A percentile compares a stretch with the other conserved stretches of the same genome.
phyloP scores from a whole-genome alignment of 2,329 filamentous ascomycete genomes.

The Aspergillus brunneoviolaceus region DNA sequence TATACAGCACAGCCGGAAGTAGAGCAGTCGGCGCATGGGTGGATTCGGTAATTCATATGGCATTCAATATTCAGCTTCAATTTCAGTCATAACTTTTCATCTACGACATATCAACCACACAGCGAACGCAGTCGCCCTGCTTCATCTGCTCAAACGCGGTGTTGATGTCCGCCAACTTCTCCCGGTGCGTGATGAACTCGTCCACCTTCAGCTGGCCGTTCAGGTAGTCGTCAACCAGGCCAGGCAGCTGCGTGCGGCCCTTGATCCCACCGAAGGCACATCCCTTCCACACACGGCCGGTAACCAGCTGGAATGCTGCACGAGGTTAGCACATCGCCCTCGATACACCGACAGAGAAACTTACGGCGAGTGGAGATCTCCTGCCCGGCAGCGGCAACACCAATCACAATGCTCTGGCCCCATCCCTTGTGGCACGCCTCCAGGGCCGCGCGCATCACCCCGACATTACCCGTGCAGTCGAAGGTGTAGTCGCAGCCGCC shows the following conservation, averaged over 20 bases:
- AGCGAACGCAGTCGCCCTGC: slow-evolving; percentile 92
- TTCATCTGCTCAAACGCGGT: slow-evolving; percentile 91
- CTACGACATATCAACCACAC: slow-evolving; percentile 66
- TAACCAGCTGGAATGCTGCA: slow-evolving; percentile 95
- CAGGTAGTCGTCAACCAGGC: slow-evolving; percentile 86
- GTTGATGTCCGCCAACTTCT: slow-evolving; percentile 81
- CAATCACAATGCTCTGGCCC: slow-evolving; percentile 97
- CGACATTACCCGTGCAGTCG: slow-evolving; percentile 96
- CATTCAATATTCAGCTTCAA: not conserved
- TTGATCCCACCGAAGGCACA: slow-evolving; percentile 98
- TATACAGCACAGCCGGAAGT: too few relatives aligned
- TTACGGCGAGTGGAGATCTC: slow-evolving; percentile 91
- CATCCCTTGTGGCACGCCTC: slow-evolving; percentile 99
- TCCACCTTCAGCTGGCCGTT: slow-evolving; percentile 91
- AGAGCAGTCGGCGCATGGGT: too few relatives aligned
- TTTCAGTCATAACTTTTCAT: not conserved
- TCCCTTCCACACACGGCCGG: slow-evolving; percentile 94
- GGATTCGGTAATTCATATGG: not conserved
- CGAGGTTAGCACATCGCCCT: slow-evolving; percentile 17
- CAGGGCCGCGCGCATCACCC: slow-evolving; percentile 91
- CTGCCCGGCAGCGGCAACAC: slow-evolving; percentile 92
- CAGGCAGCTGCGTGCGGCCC: slow-evolving; percentile 86
- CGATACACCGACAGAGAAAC: slow-evolving; percentile 40
- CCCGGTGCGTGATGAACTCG: slow-evolving; percentile 97
- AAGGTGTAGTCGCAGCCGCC: slow-evolving; percentile 99